Evolutionary conservation across 331 rosid genomes (phyloP).

Genomic region (Acacia pycnantha): DNA sequence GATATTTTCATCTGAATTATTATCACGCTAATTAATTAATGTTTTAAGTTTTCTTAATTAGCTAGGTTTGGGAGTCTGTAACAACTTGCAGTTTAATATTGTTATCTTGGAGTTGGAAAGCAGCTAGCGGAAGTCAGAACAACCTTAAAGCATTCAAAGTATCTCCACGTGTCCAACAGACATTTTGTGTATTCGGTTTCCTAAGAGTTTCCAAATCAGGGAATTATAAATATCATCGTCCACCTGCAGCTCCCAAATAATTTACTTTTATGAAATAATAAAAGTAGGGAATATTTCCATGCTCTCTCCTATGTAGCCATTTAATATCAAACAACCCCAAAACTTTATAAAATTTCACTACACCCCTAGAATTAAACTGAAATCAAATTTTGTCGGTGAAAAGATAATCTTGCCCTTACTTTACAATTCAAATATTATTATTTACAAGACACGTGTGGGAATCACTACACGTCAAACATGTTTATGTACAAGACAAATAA

Average conservation of each 20-base stretch:
- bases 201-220: slow-evolving; percentile 1
- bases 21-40: neutral
- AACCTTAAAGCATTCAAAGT: neutral
- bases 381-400: too few relatives aligned
- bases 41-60: neutral
- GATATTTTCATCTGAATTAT: neutral
- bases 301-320: too few relatives aligned
- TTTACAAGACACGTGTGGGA: too few relatives aligned
- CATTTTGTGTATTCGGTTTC: neutral
- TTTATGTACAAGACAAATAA: too few relatives aligned
- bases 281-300: neutral
- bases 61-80: neutral
- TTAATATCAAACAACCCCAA: too few relatives aligned
- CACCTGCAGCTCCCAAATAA: neutral
- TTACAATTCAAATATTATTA: too few relatives aligned
- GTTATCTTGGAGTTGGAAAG: neutral
- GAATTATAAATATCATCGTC: neutral
- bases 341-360: too few relatives aligned
- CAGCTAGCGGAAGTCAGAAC: neutral
- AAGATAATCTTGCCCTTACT: too few relatives aligned
- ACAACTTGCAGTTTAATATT: neutral
- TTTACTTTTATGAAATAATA: neutral
- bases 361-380: too few relatives aligned
- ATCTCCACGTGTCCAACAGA: slow-evolving; percentile 4
- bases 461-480: too few relatives aligned